These are phyloP conservation scores for Erysimum cheiranthoides DNA, from an alignment of 345 rosid genomes.

Conservation along the genomic window DNA sequence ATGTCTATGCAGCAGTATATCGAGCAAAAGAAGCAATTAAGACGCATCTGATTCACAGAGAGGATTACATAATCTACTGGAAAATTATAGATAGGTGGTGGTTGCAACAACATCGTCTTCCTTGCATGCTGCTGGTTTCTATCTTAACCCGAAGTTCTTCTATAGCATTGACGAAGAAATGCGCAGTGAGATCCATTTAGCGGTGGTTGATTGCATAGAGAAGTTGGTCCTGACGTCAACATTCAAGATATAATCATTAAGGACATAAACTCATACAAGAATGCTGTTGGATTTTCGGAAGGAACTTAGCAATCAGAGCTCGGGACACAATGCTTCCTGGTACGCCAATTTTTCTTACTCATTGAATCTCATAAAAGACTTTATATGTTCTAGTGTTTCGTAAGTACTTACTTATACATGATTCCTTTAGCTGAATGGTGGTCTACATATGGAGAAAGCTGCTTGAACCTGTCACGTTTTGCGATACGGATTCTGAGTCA, in stretches of 20 bases:
- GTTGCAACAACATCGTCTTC: slow-evolving; percentile 71
- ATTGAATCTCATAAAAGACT: background rate
- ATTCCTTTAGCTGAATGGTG: slow-evolving; percentile 87
- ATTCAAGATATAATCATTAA: slow-evolving; percentile 77
- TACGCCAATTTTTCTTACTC: slow-evolving; percentile 26
- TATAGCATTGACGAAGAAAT: slow-evolving; percentile 70
- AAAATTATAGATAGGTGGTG: slow-evolving; percentile 81
- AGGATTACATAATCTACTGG: slow-evolving; percentile 78
- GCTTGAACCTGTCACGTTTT: slow-evolving; percentile 84
- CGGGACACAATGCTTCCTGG: slow-evolving; percentile 84
- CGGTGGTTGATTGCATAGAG: slow-evolving; percentile 87
- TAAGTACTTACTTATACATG: background rate
- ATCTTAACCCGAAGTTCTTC: slow-evolving; percentile 89
- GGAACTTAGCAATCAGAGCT: slow-evolving; percentile 88
- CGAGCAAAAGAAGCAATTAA: slow-evolving; percentile 83
- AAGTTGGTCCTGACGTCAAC: slow-evolving; percentile 71
- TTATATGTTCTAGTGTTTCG: background rate
- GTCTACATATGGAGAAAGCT: slow-evolving; percentile 91
- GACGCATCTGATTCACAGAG: slow-evolving; percentile 68
- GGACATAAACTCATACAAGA: slow-evolving; percentile 75
- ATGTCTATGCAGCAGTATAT: slow-evolving; percentile 78
- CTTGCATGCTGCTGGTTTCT: slow-evolving; percentile 92
- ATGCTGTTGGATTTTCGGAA: slow-evolving; percentile 80
- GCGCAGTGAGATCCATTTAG: slow-evolving; percentile 66
- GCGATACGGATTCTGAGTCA: slow-evolving; percentile 84